phyloP scores from a whole-genome alignment of 768 basidiomycete genomes.

The Cyclocybe cylindracea region DNA sequence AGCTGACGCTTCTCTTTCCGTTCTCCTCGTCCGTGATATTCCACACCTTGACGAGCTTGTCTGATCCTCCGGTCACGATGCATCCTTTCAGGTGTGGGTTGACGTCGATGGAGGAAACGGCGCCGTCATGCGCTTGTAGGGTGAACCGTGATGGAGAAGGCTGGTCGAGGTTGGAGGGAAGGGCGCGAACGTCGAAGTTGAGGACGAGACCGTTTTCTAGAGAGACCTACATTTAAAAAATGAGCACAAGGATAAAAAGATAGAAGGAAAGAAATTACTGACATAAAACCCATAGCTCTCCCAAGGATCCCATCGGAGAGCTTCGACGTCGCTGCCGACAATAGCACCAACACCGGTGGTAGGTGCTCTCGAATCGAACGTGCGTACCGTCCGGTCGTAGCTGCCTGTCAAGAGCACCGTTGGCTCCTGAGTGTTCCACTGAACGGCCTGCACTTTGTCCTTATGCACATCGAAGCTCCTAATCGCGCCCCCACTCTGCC shows the following conservation, averaged over 20 bases:
- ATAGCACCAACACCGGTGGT: slow-evolving; percentile 81
- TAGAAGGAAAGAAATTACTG: slow-evolving; percentile 25
- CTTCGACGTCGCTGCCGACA: slow-evolving; percentile 92
- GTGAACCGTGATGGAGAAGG: slow-evolving; percentile 82
- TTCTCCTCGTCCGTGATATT: slow-evolving; percentile 73
- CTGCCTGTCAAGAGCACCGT: slow-evolving; percentile 91
- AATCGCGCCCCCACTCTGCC: slow-evolving; percentile 64
- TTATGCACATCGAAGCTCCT: slow-evolving; percentile 85
- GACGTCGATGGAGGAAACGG: slow-evolving; percentile 86
- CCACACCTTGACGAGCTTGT: slow-evolving; percentile 97
- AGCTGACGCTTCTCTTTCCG: slow-evolving; percentile 67
- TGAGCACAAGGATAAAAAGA: background rate
- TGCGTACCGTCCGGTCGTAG: slow-evolving; percentile 93
- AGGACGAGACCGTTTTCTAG: slow-evolving; percentile 94
- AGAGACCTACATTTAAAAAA: slow-evolving; percentile 63
- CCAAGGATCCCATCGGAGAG: slow-evolving; percentile 95
- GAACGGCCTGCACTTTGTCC: slow-evolving; percentile 95
- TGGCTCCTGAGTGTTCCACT: slow-evolving; percentile 91
- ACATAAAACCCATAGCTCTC: slow-evolving; percentile 87
- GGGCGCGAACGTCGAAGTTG: slow-evolving; percentile 86
- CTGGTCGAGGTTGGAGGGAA: slow-evolving; percentile 66
- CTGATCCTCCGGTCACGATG: slow-evolving; percentile 90
- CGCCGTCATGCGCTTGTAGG: slow-evolving; percentile 90
- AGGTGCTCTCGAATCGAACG: slow-evolving; percentile 89
- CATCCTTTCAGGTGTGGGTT: slow-evolving; percentile 90